Evolutionary conservation across 768 basidiomycete species (phyloP).

Genomic region (Lactarius pseudohatsudake): DNA sequence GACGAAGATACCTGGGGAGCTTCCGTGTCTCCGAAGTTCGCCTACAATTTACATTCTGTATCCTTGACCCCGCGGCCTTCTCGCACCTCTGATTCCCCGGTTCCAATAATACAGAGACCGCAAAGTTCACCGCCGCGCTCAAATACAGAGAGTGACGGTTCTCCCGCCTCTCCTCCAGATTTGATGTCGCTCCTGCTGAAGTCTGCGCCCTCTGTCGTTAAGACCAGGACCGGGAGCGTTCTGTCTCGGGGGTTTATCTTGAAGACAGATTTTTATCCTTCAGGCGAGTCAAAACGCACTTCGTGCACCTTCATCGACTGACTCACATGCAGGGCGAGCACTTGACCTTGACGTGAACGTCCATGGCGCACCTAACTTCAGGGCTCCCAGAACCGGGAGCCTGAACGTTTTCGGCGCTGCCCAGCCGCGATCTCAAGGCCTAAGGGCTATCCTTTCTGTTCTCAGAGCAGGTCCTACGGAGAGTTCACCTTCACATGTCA

Average conservation of each 20-base stretch:
- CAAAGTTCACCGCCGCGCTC: conserved; percentile 19
- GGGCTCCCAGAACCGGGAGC: conserved; percentile 72
- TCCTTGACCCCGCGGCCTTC: neutral
- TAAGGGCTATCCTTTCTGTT: conserved; percentile 85
- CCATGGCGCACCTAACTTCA: conserved; percentile 94
- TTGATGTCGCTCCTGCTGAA: conserved; percentile 61
- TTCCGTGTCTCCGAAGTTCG: neutral
- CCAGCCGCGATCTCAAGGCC: conserved; percentile 89
- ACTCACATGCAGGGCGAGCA: conserved; percentile 61
- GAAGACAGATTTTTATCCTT: conserved; percentile 90
- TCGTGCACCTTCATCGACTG: neutral
- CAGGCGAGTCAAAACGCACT: conserved; percentile 41
- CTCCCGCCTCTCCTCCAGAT: conserved; percentile 45
- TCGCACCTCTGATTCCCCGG: neutral
- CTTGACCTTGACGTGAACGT: conserved; percentile 88
- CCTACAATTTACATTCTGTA: conserved; percentile 1
- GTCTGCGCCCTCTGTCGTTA: conserved; percentile 73
- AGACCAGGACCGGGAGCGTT: conserved; percentile 80
- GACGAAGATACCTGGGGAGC: neutral
- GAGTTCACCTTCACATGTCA: conserved; percentile 65
- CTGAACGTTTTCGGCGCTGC: conserved; percentile 95
- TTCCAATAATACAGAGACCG: conserved; percentile 16
- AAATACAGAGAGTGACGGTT: conserved; percentile 5
- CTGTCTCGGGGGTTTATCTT: conserved; percentile 87
- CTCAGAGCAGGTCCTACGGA: conserved; percentile 71